Conservation (phyloP, 441 rosid species). For the Mallotus japonicus region DNA sequence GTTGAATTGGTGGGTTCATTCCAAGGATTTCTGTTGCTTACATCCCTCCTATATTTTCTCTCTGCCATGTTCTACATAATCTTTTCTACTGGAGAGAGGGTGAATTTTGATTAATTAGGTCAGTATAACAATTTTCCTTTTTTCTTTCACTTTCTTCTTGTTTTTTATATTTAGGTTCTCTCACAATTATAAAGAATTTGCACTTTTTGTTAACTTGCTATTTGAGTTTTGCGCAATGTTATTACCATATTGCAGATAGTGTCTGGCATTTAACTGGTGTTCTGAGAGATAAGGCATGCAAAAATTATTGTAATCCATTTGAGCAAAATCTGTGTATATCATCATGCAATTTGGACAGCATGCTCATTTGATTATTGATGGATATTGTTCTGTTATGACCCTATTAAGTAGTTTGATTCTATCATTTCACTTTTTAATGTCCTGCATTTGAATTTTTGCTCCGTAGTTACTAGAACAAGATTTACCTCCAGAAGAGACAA, state of each 20-base stretch:
- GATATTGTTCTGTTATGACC: not conserved
- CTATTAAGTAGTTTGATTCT: conserved; percentile 3
- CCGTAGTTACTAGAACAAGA: conserved; percentile 20
- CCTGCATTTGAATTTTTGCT: not conserved
- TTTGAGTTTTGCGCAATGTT: not conserved
- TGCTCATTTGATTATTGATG: not conserved
- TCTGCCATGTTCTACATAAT: conserved; percentile 70
- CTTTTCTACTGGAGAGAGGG: conserved; percentile 83
- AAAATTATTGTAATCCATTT: not conserved
- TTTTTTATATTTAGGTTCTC: not conserved
- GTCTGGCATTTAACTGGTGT: not conserved
- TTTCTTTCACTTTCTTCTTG: not conserved
- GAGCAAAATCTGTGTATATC: not conserved
- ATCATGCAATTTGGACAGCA: not conserved
- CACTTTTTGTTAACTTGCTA: not conserved
- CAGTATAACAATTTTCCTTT: conserved; percentile 16
- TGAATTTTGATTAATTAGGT: conserved; percentile 64
- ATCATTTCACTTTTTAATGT: not conserved
- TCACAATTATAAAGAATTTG: conserved; percentile 6
- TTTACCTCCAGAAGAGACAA: not conserved
- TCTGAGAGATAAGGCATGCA: not conserved
- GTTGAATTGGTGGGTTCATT: conserved; percentile 86
- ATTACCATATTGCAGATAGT: not conserved
- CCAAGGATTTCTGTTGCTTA: conserved; percentile 81
- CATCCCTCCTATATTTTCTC: conserved; percentile 61